Percentiles rank a stretch among this genome's conserved stretches.
phyloP scores from a whole-genome alignment of 2,329 filamentous ascomycete genomes.

The Phaeosphaeriaceae sp. region DNA sequence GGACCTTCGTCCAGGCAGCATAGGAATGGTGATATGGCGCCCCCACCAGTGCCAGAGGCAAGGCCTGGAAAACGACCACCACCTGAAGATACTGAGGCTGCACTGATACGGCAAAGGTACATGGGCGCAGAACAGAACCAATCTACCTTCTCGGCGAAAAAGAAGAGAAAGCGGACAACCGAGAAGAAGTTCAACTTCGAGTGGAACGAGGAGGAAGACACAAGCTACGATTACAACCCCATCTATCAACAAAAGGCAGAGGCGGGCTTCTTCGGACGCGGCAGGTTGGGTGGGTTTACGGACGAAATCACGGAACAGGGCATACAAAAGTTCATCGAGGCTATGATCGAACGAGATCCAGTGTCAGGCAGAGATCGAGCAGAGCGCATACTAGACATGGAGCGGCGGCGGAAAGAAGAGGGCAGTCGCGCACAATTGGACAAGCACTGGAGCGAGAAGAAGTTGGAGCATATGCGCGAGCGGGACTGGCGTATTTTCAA shows the following conservation, averaged over 20 bases:
- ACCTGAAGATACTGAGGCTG: conserved; percentile 70
- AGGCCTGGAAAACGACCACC: conserved; percentile 36
- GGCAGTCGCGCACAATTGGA: conserved; percentile 76
- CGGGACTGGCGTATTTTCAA: conserved; percentile 99
- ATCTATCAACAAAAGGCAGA: conserved; percentile 74
- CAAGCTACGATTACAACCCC: conserved; percentile 80
- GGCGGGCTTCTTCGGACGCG: conserved; percentile 72
- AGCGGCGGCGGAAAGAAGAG: conserved; percentile 76
- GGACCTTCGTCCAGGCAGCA: conserved; percentile 60
- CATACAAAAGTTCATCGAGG: conserved; percentile 66
- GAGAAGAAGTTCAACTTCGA: conserved; percentile 99
- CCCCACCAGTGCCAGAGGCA: conserved; percentile 54
- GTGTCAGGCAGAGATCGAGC: conserved; percentile 80
- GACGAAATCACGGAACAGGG: conserved; percentile 62
- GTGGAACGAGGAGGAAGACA: conserved; percentile 96
- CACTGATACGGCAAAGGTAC: conserved; percentile 79
- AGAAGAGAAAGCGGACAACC: conserved; percentile 90
- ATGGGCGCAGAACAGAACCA: conserved; percentile 89
- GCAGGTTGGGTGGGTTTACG: conserved; percentile 70
- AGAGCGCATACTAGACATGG: conserved; percentile 82
- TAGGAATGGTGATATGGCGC: conserved; percentile 59
- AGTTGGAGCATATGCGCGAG: conserved; percentile 90
- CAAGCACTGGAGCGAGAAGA: conserved; percentile 96
- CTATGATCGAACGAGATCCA: conserved; percentile 75
- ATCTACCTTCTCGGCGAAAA: conserved; percentile 90